Evolutionary conservation across 352 stramenopile species (phyloP).

Genomic region (Discostella stelligera): DNA sequence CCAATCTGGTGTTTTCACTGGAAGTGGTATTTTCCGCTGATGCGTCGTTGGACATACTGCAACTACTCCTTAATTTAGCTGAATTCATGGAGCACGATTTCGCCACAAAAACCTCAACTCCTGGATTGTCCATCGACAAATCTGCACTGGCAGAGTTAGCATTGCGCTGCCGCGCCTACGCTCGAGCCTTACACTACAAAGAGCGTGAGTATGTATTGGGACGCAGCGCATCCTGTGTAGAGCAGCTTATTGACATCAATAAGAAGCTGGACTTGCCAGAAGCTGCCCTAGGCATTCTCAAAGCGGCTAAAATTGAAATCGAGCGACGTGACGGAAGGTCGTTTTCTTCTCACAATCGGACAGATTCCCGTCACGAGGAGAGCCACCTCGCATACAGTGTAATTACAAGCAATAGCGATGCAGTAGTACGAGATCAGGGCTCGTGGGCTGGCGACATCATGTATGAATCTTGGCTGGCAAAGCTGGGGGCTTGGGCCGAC

Average conservation of each 20-base stretch:
- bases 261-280: conserved; percentile 95
- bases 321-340: conserved; percentile 46
- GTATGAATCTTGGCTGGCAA: conserved; percentile 95
- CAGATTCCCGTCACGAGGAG: conserved; percentile 50
- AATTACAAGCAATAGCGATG: conserved; percentile 62
- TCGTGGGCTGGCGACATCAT: conserved; percentile 81
- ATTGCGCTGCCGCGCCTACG: conserved; percentile 96
- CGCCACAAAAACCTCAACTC: conserved; percentile 85
- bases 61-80: conserved; percentile 94
- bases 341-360: conserved; percentile 32
- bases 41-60: conserved; percentile 94
- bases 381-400: conserved; percentile 80
- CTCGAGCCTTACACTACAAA: conserved; percentile 97
- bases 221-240: conserved; percentile 89
- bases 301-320: conserved; percentile 84
- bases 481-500: conserved; percentile 94
- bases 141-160: conserved; percentile 92
- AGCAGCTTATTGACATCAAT: conserved; percentile 98
- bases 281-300: conserved; percentile 95
- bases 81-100: conserved; percentile 99
- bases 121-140: conserved; percentile 96
- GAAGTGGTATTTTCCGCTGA: conserved; percentile 90
- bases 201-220: conserved; percentile 91
- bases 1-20: conserved; percentile 90
- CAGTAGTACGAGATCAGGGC: conserved; percentile 64